A percentile compares a stretch with the other conserved stretches of the same genome.
These are phyloP conservation scores for Hypericum androsaemum DNA, from an alignment of 345 rosid genomes.

Conservation along the genomic window DNA sequence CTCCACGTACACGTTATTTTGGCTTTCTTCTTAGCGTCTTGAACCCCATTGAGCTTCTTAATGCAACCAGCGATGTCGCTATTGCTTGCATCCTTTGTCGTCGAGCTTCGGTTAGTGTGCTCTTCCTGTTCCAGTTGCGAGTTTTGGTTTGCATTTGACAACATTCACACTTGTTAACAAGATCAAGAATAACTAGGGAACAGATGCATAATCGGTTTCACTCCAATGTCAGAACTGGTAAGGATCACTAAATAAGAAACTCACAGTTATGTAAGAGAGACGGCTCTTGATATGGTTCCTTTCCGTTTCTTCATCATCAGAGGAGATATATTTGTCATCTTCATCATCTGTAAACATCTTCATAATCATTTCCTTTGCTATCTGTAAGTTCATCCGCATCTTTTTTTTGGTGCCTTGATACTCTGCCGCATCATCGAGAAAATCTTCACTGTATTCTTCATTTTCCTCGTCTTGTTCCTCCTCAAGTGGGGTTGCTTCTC, in stretches of 20 bases:
- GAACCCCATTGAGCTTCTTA: conserved; percentile 50
- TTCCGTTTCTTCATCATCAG: conserved; percentile 86
- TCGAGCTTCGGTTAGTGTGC: conserved; percentile 36
- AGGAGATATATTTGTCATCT: conserved; percentile 64
- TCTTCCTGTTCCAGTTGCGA: conserved; percentile 43
- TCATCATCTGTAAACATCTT: conserved; percentile 85
- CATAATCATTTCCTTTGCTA: conserved; percentile 78
- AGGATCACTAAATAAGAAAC: conserved; percentile 14
- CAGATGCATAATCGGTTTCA: too few relatives aligned
- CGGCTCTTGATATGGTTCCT: conserved; percentile 32
- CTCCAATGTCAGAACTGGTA: too few relatives aligned
- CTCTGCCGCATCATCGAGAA: conserved; percentile 35
- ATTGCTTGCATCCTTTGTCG: conserved; percentile 45
- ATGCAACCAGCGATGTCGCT: conserved; percentile 59
- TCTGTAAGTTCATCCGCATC: conserved; percentile 49
- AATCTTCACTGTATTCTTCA: conserved; percentile 28
- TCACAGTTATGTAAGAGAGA: conserved; percentile 53
- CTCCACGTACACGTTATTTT: conserved; percentile 54
- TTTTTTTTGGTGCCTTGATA: conserved; percentile 32
- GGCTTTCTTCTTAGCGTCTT: conserved; percentile 48
- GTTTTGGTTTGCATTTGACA: conserved; percentile 4
- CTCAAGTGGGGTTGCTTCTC: conserved; percentile 28
- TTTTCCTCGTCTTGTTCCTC: conserved; percentile 31
- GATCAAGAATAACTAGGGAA: too few relatives aligned
- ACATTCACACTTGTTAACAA: neutral